These are phyloP conservation scores for Metschnikowia dekortorum DNA, from an alignment of 805 yeast genomes.

Conservation along the genomic window DNA sequence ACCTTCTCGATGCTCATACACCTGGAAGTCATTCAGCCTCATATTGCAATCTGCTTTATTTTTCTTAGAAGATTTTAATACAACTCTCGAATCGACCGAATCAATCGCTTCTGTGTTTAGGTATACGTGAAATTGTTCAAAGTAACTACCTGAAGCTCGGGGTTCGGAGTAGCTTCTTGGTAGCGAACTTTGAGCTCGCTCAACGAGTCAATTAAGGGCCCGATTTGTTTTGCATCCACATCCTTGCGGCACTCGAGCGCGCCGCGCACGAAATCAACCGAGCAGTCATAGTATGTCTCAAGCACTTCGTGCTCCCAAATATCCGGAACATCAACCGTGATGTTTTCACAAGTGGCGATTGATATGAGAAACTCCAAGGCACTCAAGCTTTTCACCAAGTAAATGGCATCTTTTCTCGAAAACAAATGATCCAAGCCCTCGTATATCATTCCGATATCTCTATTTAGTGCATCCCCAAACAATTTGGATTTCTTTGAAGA, in stretches of 20 bases:
- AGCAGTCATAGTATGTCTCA: conserved; percentile 69
- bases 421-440: conserved; percentile 34
- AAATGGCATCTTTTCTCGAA: conserved; percentile 37
- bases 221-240: conserved; percentile 29
- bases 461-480: conserved; percentile 33
- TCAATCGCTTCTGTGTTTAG: neutral
- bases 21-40: conserved; percentile 6
- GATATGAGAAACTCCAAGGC: conserved; percentile 39
- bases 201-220: conserved; percentile 25
- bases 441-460: conserved; percentile 37
- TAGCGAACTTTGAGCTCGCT: conserved; percentile 27
- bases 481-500: conserved; percentile 33
- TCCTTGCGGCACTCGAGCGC: conserved; percentile 53
- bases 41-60: conserved; percentile 10
- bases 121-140: conserved; percentile 30
- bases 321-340: conserved; percentile 30
- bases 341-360: conserved; percentile 37
- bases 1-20: conserved; percentile 8
- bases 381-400: conserved; percentile 35
- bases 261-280: conserved; percentile 62
- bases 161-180: conserved; percentile 33
- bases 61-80: neutral
- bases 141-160: conserved; percentile 28
- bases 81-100: neutral
- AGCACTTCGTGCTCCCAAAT: conserved; percentile 59